These are phyloP conservation scores for Xylariomycetidae sp. DNA, from an alignment of 2,329 filamentous ascomycete species.

Conservation along the genomic window DNA sequence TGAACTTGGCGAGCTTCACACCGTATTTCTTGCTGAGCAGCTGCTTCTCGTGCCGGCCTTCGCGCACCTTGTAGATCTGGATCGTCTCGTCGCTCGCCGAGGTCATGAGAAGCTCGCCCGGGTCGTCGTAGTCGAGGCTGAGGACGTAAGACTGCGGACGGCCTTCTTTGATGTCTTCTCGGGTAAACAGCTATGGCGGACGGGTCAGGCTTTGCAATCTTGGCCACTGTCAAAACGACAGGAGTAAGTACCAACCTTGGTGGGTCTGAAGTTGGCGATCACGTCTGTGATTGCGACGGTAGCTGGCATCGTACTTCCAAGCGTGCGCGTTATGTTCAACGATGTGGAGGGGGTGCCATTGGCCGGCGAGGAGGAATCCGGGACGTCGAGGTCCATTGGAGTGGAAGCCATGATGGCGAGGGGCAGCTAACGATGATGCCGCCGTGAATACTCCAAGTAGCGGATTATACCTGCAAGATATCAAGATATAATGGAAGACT, in stretches of 20 bases:
- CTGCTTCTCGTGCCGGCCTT: slow-evolving; percentile 83
- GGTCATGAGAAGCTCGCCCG: slow-evolving; percentile 85
- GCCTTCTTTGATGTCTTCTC: slow-evolving; percentile 48
- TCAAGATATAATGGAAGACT: too few relatives aligned
- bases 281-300: slow-evolving; percentile 70
- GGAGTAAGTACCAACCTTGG: slow-evolving; percentile 62
- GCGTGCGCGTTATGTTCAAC: slow-evolving; percentile 44
- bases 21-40: slow-evolving; percentile 96
- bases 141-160: slow-evolving; percentile 61
- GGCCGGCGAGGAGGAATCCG: slow-evolving; percentile 31
- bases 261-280: slow-evolving; percentile 70
- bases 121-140: slow-evolving; percentile 94
- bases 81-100: slow-evolving; percentile 92
- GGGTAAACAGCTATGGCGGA: slow-evolving; percentile 50
- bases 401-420: slow-evolving; percentile 42
- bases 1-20: slow-evolving; percentile 88
- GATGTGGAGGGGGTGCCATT: slow-evolving; percentile 32
- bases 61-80: slow-evolving; percentile 89
- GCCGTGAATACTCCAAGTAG: too few relatives aligned
- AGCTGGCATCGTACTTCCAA: slow-evolving; percentile 34
- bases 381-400: slow-evolving; percentile 51
- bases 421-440: too few relatives aligned
- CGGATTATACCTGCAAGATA: too few relatives aligned
- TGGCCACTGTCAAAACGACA: too few relatives aligned
- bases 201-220: too few relatives aligned